Evolutionary conservation across 2,329 filamentous ascomycete genomes (phyloP), one percentile per base, ranked within the genome.

Genomic region (Alternaria sp.): DNA sequence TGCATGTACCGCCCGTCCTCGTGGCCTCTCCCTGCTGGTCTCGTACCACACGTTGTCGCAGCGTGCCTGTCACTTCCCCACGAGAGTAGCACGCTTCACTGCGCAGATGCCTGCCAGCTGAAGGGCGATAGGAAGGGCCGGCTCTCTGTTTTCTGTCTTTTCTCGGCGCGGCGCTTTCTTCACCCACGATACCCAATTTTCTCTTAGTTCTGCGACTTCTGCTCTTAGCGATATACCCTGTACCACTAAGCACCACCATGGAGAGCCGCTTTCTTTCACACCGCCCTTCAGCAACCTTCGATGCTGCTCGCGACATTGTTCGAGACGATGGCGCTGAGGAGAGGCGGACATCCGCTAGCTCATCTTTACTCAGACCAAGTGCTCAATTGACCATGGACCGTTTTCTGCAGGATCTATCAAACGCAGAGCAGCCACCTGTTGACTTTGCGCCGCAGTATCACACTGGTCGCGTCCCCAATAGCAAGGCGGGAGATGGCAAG

Each of bases 401-500:
- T 68, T 81, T 80, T 70, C 67, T 82, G 49, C 80, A 81, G 79
- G 79, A 81, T 68, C 72, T 82, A 51, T 77, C 78, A 45, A 75
- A 79, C 62, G 80, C 80, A 63, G 80, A 82, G 58, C 73, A 76
- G 51, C 80, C 80, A 40, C 74, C 75, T 49, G 76, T 72, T 49
- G 77, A 80, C 32, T 73, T 79, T 54, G 70, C 73, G 23, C 80
- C 79, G 21, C 78, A 77, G 47, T 82, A 77, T 62, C 81, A 82
- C 64, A 82, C 80, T 10, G 81, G 81, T 17, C 76, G 80, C n/a
- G 65, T 83, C 46, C 80, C 81, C 19, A 83, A 83, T 65, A 82
- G 80, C 69, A 86, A 85, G 66, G 79, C 83, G 46, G 83, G 83
- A 61, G 85, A 88, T 86, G 81, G 86, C 56, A 96, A 96, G 79